A percentile compares a stretch with the other conserved stretches of the same genome.
phyloP scores from a whole-genome alignment of 768 basidiomycete species.

The Leccinum aurantiacum region DNA sequence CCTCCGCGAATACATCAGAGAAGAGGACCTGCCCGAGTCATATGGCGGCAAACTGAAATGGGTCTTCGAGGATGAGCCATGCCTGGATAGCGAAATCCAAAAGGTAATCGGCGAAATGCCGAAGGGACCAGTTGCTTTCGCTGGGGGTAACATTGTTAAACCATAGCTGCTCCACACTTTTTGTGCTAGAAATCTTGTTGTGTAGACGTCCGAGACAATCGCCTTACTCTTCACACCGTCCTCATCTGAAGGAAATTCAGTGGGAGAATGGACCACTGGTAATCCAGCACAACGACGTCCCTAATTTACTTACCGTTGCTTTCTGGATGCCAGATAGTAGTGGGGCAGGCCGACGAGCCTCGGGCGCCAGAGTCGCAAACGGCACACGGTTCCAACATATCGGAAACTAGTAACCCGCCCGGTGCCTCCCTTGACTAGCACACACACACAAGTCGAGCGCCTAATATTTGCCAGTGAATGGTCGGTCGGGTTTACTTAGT shows the following conservation, averaged over 20 bases:
- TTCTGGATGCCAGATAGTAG: slow-evolving; percentile 61
- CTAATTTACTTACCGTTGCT: slow-evolving; percentile 49
- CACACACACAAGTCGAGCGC: too few relatives aligned
- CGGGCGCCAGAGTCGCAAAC: slow-evolving; percentile 50
- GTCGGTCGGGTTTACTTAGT: background rate
- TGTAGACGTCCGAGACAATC: background rate
- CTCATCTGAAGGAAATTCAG: slow-evolving; percentile 67
- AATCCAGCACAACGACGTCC: background rate
- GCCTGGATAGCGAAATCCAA: slow-evolving; percentile 55
- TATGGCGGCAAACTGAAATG: slow-evolving; percentile 80
- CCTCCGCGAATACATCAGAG: slow-evolving; percentile 51
- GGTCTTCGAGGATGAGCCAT: slow-evolving; percentile 66
- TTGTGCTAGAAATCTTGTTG: background rate
- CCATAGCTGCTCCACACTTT: slow-evolving; percentile 9
- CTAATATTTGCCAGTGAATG: background rate
- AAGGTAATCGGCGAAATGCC: slow-evolving; percentile 51
- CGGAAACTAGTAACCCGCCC: slow-evolving; percentile 38
- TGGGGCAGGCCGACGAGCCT: slow-evolving; percentile 52
- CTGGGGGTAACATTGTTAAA: slow-evolving; percentile 42
- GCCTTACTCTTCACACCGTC: slow-evolving; percentile 44
- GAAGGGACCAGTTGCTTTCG: slow-evolving; percentile 52
- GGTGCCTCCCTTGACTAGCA: slow-evolving; percentile 43
- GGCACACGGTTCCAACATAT: slow-evolving; percentile 78
- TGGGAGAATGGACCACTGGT: background rate
- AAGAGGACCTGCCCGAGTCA: slow-evolving; percentile 54